Evolutionary conservation across 495 filamentous ascomycete genomes (phyloP).

Genomic region (Collariella sp.): DNA sequence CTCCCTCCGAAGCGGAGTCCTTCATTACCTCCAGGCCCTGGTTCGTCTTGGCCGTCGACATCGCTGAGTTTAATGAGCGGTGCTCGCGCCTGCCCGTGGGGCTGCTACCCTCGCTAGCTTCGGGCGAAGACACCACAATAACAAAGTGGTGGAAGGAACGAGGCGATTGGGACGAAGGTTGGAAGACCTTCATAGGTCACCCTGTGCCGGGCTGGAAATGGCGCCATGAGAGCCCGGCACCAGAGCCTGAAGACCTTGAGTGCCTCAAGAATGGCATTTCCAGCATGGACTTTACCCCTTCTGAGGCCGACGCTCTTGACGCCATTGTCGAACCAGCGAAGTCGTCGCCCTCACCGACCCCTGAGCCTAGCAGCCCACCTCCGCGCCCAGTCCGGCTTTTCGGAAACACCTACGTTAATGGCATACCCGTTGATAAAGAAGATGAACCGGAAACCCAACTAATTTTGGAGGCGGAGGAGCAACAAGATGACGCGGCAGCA

Average conservation of each 20-base stretch:
- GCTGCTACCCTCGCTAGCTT: too few species aligned
- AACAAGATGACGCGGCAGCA: too few species aligned
- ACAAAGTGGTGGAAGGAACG: slow-evolving; percentile 3
- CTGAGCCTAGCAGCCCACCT: too few species aligned
- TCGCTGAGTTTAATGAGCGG: neutral
- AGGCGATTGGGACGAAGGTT: slow-evolving; percentile 8
- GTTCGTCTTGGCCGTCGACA: neutral
- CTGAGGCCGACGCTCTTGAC: slow-evolving; percentile 18
- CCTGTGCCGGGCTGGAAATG: slow-evolving; percentile 15
- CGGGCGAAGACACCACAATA: neutral
- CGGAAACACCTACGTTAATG: too few species aligned
- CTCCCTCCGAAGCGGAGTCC: slow-evolving; percentile 9
- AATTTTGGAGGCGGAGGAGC: too few species aligned
- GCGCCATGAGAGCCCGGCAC: slow-evolving; percentile 14
- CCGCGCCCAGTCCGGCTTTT: too few species aligned
- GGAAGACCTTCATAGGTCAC: neutral
- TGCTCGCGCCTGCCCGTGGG: neutral
- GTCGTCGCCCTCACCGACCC: too few species aligned
- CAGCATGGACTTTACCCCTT: slow-evolving; percentile 15
- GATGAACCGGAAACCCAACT: too few species aligned
- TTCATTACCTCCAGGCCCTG: slow-evolving; percentile 17
- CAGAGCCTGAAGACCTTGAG: slow-evolving; percentile 14
- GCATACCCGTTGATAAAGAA: too few species aligned
- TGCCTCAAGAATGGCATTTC: neutral
- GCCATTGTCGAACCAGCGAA: neutral